phyloP scores from a whole-genome alignment of 495 filamentous ascomycete species.

The Penicillium taxi region DNA sequence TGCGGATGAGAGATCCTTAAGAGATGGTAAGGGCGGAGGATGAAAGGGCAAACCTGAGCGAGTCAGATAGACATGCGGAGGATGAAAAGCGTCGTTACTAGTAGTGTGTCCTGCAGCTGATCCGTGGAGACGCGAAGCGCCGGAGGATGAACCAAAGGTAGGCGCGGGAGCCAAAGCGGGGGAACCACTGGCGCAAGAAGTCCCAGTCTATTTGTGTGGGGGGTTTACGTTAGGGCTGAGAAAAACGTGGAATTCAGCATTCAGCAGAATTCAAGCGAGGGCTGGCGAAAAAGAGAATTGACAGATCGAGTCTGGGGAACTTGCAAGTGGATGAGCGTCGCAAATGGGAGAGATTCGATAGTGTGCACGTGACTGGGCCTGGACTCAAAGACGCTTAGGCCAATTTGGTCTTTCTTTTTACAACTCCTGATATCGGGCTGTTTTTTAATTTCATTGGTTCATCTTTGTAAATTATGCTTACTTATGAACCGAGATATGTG shows the following conservation, averaged over 20 bases:
- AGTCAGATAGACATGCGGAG: no score
- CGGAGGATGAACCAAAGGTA: conserved; percentile 7
- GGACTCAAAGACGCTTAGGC: conserved; percentile 10
- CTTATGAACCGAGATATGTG: no score
- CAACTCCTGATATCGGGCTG: no score
- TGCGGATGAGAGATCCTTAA: no score
- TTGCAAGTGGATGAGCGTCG: conserved; percentile 5
- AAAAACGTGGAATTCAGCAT: neutral
- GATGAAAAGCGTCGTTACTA: no score
- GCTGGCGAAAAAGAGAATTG: neutral
- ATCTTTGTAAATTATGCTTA: no score
- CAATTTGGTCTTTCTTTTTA: neutral
- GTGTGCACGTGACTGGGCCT: conserved; percentile 22
- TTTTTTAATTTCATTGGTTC: no score
- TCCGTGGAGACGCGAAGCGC: conserved; percentile 7
- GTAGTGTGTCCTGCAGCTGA: no score
- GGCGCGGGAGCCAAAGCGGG: conserved; percentile 20
- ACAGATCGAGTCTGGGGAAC: neutral
- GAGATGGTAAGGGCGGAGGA: no score
- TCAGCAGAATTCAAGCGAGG: neutral
- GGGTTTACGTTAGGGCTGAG: neutral
- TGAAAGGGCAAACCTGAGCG: no score
- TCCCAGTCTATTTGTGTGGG: neutral
- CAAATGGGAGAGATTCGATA: conserved; percentile 9
- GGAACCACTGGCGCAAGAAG: conserved; percentile 7